phyloP scores from a whole-genome alignment of 495 filamentous ascomycete species.

The Annulohypoxylon nitens region DNA sequence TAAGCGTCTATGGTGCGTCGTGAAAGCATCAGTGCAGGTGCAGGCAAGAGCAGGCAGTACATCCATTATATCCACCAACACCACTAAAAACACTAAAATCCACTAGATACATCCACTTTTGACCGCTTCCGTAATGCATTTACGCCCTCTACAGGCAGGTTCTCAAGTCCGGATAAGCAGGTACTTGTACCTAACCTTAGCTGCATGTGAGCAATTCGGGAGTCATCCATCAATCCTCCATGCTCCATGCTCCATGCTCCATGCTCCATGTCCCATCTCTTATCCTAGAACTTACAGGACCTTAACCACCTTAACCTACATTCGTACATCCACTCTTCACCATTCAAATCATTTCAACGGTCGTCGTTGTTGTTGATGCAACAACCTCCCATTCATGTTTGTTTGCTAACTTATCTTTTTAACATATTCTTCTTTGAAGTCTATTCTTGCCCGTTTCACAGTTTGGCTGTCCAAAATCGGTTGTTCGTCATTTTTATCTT shows the following conservation, averaged over 20 bases:
- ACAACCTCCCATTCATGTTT: conserved; percentile 13
- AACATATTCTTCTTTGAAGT: conserved; percentile 26
- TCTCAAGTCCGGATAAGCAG: conserved; percentile 40
- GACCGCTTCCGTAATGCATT: conserved; percentile 44
- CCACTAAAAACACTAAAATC: background rate
- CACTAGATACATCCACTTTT: conserved; percentile 37
- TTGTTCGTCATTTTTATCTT: conserved; percentile 3
- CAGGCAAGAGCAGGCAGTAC: background rate
- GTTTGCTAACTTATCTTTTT: conserved; percentile 23
- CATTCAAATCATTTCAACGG: conserved; percentile 37
- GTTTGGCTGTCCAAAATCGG: conserved; percentile 8
- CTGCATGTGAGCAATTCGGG: conserved; percentile 46
- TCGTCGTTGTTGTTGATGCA: conserved; percentile 26
- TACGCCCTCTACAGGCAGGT: background rate
- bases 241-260: background rate
- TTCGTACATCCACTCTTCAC: conserved; percentile 26
- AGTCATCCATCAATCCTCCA: conserved; percentile 28
- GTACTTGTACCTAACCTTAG: conserved; percentile 20
- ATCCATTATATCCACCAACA: conserved; percentile 1
- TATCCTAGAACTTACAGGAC: no score
- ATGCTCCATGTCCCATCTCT: no score
- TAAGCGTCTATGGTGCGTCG: conserved; percentile 14
- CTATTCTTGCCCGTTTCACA: conserved; percentile 16
- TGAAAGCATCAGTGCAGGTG: background rate
- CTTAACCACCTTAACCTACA: background rate